Base-by-base conservation (phyloP, 1,284 basidiomycete species). In the Xanthoconium separans region DNA sequence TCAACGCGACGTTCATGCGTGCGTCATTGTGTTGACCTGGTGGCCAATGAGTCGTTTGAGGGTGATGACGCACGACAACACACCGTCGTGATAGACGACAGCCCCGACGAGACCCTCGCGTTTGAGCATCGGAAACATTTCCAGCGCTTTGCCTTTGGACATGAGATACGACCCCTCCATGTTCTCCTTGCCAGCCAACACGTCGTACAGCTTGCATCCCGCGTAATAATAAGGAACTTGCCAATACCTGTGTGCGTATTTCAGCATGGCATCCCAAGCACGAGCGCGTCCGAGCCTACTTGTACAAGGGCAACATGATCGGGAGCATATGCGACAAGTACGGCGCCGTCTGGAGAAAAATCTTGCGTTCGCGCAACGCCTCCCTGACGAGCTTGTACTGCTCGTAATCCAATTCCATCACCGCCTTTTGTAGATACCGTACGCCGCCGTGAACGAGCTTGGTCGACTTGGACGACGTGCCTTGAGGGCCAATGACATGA, bases 381-480 rank as follows among this genome's bases (percentile, higher is more conserved):
- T 98, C 96, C 33, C 81, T 81, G 27, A 98, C 96, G 64, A 98
- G 90, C 75, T 97, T 97, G 82, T 94, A 98, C 69, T 95, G 93
- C 67, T 92, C 91, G 64, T 97, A 98, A 73, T 98, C 96, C 58
- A 98, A 85, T 70, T 97, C 95, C 69, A 97, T 87, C 50, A 98
- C 83, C 2, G 96, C 96, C 70, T 98, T 98, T 68, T 98, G 95
- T 13, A 99, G 83, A 74, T 99, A 99, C 13, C 96, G 84, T 1
- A 99, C 96, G 54, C 96, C 96, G 29, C 96, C 96, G 74, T 99
- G 96, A 1, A 98, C 95, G 48, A 99, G 87, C 72, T 99, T 98
- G 11, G 96, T 98, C 10, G 91, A 94, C 72, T 99, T 99, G 29
- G 94, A 97, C 4, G 93, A 97, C 0, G 96, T 54, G 3, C 53